Percentiles rank a stretch among this genome's conserved stretches.
These are phyloP conservation scores for Aristolochia fimbriata DNA, from an alignment of 164 flowering plant species.

Conservation along the genomic window DNA sequence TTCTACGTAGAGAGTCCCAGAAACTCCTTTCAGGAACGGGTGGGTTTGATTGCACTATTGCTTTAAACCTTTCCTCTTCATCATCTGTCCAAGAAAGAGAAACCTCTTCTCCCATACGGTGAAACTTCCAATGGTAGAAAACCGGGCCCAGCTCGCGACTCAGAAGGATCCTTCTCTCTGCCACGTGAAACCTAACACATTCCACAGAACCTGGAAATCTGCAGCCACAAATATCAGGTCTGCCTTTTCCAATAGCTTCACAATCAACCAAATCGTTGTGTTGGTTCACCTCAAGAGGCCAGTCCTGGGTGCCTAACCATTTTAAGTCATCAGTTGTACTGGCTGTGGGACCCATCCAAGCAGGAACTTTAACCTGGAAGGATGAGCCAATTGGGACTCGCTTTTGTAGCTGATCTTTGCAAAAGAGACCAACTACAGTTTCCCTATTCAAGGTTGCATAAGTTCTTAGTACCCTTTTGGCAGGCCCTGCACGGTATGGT, in stretches of 20 bases:
- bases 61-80: slow-evolving; percentile 45
- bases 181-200: slow-evolving; percentile 64
- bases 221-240: slow-evolving; percentile 63
- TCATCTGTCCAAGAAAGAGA: slow-evolving; percentile 45
- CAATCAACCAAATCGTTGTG: slow-evolving; percentile 23
- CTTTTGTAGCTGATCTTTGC: slow-evolving; percentile 13
- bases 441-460: slow-evolving; percentile 16
- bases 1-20: slow-evolving; percentile 36
- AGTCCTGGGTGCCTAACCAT: slow-evolving; percentile 63
- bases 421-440: slow-evolving; percentile 12
- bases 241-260: slow-evolving; percentile 66
- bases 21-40: slow-evolving; percentile 29
- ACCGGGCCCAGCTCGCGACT: slow-evolving; percentile 59
- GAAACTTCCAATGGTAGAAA: slow-evolving; percentile 49
- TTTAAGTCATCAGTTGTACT: slow-evolving; percentile 33
- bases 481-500: slow-evolving; percentile 5
- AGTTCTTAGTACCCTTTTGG: slow-evolving; percentile 7
- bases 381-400: slow-evolving; percentile 40
- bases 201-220: slow-evolving; percentile 38
- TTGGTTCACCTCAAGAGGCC: slow-evolving; percentile 44
- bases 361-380: slow-evolving; percentile 63
- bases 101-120: slow-evolving; percentile 73
- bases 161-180: slow-evolving; percentile 39
- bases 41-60: slow-evolving; percentile 35
- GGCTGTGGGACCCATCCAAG: slow-evolving; percentile 38